phyloP scores from a whole-genome alignment of 306 rosid species.

The Datisca glomerata region DNA sequence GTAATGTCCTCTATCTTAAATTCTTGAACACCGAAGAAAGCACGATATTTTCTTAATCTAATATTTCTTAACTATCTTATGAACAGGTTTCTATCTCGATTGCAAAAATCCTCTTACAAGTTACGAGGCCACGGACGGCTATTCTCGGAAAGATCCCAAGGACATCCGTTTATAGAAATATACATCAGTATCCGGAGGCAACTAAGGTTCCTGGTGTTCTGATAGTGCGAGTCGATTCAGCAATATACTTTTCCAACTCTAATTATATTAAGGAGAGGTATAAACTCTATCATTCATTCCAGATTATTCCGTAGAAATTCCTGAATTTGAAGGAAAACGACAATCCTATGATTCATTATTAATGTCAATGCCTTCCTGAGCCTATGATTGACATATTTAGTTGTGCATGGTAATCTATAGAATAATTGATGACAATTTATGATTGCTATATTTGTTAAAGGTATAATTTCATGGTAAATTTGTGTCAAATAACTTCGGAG shows the following conservation, averaged over 20 bases:
- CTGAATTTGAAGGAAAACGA: neutral
- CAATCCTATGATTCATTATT: too few species aligned
- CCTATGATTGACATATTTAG: too few species aligned
- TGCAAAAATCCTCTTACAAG: constrained; percentile 86
- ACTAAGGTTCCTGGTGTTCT: constrained; percentile 56
- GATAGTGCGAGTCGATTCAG: constrained; percentile 92
- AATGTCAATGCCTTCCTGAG: too few species aligned
- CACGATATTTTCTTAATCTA: constrained; percentile 13
- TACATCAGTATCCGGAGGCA: constrained; percentile 81
- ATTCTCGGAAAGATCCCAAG: constrained; percentile 77
- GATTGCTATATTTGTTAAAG: too few species aligned
- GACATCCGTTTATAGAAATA: constrained; percentile 72
- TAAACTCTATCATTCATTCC: neutral
- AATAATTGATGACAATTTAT: too few species aligned
- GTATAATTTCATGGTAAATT: too few species aligned
- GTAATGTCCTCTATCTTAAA: constrained; percentile 20
- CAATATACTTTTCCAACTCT: constrained; percentile 91
- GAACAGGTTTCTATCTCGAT: constrained; percentile 79
- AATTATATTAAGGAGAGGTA: constrained; percentile 88
- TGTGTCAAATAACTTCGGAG: too few species aligned
- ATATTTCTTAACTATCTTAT: constrained; percentile 4
- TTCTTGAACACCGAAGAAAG: constrained; percentile 7
- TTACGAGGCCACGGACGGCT: constrained; percentile 88
- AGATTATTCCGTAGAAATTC: neutral
- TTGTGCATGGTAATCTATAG: too few species aligned